These are phyloP conservation scores for Trichoderma cornu-damae DNA, from an alignment of 2,329 filamentous ascomycete species.

Conservation along the genomic window DNA sequence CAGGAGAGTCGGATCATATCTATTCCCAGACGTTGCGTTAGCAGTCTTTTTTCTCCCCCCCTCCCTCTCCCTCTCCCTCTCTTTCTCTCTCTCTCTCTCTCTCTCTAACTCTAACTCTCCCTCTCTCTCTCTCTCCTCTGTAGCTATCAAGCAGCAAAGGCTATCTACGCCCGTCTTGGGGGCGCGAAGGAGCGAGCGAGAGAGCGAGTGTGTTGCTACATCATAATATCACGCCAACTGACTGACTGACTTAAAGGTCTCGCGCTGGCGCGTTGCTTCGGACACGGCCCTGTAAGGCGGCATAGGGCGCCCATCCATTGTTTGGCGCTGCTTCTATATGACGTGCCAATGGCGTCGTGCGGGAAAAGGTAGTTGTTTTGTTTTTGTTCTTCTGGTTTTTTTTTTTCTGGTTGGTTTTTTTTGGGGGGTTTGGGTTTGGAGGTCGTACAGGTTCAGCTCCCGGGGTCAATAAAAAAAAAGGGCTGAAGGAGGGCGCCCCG, in stretches of 20 bases:
- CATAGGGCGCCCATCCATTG: constrained; percentile 15
- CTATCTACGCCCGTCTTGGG: too few relatives aligned
- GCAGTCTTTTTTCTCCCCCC: neutral
- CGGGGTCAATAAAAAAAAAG: neutral
- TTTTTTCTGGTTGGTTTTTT: too few relatives aligned
- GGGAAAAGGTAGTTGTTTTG: neutral
- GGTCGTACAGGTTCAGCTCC: neutral
- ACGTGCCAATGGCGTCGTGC: neutral
- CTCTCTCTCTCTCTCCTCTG: neutral
- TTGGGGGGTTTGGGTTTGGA: too few relatives aligned
- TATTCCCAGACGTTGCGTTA: neutral
- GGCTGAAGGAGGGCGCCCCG: neutral
- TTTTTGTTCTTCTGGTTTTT: too few relatives aligned
- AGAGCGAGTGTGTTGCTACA: too few relatives aligned
- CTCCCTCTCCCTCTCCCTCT: too few relatives aligned
- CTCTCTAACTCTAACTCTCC: too few relatives aligned
- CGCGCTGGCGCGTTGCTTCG: constrained; percentile 18
- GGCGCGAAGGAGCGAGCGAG: neutral
- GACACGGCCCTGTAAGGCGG: constrained; percentile 14
- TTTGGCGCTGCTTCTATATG: constrained; percentile 1
- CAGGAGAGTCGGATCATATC: constrained; percentile 16
- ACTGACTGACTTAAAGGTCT: constrained; percentile 20
- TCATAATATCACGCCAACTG: neutral
- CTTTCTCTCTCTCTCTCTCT: too few relatives aligned
- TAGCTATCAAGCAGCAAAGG: too few relatives aligned